These are phyloP conservation scores for Cordyceps tenuipes DNA, from an alignment of 2,329 filamentous ascomycete species.

Conservation along the genomic window DNA sequence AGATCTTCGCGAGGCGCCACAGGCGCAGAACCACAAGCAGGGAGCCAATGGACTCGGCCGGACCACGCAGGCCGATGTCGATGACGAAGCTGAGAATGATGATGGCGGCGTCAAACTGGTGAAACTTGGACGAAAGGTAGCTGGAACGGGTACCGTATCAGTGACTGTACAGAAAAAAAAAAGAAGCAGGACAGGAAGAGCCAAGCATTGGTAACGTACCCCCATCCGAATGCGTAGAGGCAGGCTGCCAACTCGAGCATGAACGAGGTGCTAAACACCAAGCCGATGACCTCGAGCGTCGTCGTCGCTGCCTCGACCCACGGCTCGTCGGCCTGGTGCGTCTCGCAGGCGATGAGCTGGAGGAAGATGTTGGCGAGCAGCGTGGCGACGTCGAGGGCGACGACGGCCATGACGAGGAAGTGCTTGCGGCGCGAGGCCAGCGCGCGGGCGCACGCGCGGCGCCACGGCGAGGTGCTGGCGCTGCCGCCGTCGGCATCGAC, in stretches of 20 bases:
- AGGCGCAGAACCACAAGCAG: slow-evolving; percentile 59
- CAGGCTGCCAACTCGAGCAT: slow-evolving; percentile 52
- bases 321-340: slow-evolving; percentile 27
- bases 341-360: slow-evolving; percentile 40
- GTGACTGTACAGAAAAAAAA: neutral
- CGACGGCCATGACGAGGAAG: slow-evolving; percentile 34
- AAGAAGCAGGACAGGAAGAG: neutral
- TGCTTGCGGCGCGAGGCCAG: slow-evolving; percentile 35
- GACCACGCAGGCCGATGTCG: slow-evolving; percentile 51
- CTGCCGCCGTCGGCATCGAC: neutral
- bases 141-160: slow-evolving; percentile 24
- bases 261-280: slow-evolving; percentile 57
- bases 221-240: slow-evolving; percentile 52
- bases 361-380: slow-evolving; percentile 41
- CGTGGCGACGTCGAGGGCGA: slow-evolving; percentile 37
- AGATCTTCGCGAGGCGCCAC: slow-evolving; percentile 63
- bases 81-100: slow-evolving; percentile 55
- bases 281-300: slow-evolving; percentile 41
- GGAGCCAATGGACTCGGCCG: slow-evolving; percentile 54
- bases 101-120: slow-evolving; percentile 55
- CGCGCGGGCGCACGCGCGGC: slow-evolving; percentile 12
- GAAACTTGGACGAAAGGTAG: slow-evolving; percentile 51
- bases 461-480: neutral
- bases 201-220: slow-evolving; percentile 32
- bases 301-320: slow-evolving; percentile 33